Evolutionary conservation across 129 eudicot genomes (phyloP), one percentile per base, ranked within the genome.

Genomic region (Solidago caesia): DNA sequence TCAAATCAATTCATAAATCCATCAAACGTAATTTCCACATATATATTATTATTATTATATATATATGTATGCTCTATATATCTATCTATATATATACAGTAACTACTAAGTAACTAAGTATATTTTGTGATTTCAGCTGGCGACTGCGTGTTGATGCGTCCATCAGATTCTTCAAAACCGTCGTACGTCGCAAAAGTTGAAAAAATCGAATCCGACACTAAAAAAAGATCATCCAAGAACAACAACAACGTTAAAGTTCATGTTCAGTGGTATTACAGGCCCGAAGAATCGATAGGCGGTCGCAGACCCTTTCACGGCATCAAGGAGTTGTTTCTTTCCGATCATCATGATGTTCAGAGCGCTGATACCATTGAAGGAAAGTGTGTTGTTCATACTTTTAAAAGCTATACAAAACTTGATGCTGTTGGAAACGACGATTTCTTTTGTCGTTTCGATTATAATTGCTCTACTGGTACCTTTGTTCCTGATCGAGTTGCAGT

Each of bases 381-480:
- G 91, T 94, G 98, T 81, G 82, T 70, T 64, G 98, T 94, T 26
- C 93, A 94, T 71, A 88, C 68, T 57, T 94, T 94, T 77, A 94
- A 94, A 75, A 84, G 80, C 80, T 94, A 94, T 76, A 86, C 91
- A 0, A 94, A 94, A 81, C 97, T 94, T 61, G 93, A 94, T 5
- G 87, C 96, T 0, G 98, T 94, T 52, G 98, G 97, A 5, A 88
- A 86, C 72, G 97, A 94, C 12, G 98, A 90, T 60, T 94, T 77
- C 78, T 94, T 94, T 73, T 94, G 97, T 79, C 97, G 98, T n/a
- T 94, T 94, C 14, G 98, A 94, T 79, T 94, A 94, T 75, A 90
- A 86, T 81, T 94, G 97, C 0, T 21, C 83, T 16, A 90, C 98
- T 0, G 98, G 98, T 39, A 85, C 96, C 5, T 90, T 94, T 84